Percentiles rank a stretch among this genome's conserved stretches.
Conservation (phyloP, 2,329 filamentous ascomycete genomes). For the Colletotrichum melonis region DNA sequence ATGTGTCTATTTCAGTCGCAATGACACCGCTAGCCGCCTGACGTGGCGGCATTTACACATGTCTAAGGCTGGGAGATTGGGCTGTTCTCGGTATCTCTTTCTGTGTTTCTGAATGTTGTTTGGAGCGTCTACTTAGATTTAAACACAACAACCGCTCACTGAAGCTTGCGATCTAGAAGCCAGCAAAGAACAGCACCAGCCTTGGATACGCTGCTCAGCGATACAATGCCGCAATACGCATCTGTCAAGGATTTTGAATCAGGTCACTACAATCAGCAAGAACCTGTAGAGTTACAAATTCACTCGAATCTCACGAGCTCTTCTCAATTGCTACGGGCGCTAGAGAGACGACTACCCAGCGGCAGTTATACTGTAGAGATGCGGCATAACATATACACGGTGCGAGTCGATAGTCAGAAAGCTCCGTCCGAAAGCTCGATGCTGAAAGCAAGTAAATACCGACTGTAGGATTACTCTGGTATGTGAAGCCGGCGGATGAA, state of each 20-base stretch:
- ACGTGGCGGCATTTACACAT: neutral
- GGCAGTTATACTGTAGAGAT: neutral
- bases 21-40: neutral
- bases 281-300: neutral
- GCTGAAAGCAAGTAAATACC: neutral
- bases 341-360: neutral
- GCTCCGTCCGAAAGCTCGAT: neutral
- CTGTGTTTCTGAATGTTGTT: neutral
- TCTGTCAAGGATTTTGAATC: neutral
- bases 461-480: neutral
- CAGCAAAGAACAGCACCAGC: neutral
- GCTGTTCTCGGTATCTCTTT: neutral
- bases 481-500: neutral
- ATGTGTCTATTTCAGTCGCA: neutral
- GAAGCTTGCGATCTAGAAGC: neutral
- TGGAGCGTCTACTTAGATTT: neutral
- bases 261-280: neutral
- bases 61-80: neutral
- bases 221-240: neutral
- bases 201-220: neutral
- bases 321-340: neutral
- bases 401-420: neutral
- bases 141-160: neutral
- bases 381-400: neutral
- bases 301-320: slow-evolving; percentile 3